Percentiles rank a stretch among this genome's conserved stretches.
These are phyloP conservation scores for Erucastrum elatum DNA, from an alignment of 345 rosid species.

Conservation along the genomic window DNA sequence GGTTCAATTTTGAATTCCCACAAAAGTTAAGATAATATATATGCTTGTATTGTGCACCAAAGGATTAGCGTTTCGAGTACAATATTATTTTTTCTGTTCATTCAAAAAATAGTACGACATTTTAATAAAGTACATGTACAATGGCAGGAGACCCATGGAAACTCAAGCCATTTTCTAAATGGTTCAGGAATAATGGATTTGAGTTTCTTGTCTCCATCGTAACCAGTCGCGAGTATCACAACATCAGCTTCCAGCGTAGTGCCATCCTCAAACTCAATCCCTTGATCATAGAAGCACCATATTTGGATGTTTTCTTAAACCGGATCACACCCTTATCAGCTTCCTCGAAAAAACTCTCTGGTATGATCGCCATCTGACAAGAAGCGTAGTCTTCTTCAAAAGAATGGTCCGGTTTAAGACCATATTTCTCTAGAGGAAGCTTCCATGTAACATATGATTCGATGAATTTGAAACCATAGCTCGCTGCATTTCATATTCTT, in stretches of 20 bases:
- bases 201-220: constrained; percentile 78
- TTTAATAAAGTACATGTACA: constrained; percentile 41
- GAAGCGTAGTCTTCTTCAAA: constrained; percentile 90
- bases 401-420: constrained; percentile 79
- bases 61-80: too few species aligned
- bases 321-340: constrained; percentile 76
- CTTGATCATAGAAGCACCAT: constrained; percentile 74
- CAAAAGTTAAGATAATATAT: too few species aligned
- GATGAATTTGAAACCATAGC: constrained; percentile 62
- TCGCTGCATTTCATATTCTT: constrained; percentile 46
- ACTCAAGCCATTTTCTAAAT: constrained; percentile 55
- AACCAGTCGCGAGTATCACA: constrained; percentile 82
- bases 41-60: constrained; percentile 38
- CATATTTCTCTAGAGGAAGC: constrained; percentile 70
- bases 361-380: constrained; percentile 90
- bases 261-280: constrained; percentile 68
- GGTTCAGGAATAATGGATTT: constrained; percentile 75
- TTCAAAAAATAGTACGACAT: too few species aligned
- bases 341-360: constrained; percentile 71
- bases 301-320: constrained; percentile 60
- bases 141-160: constrained; percentile 66
- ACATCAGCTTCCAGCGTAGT: constrained; percentile 69
- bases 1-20: background rate
- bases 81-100: too few species aligned
- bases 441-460: constrained; percentile 80